Evolutionary conservation across 306 rosid genomes (phyloP).

Genomic region (Fragaria vesca): DNA sequence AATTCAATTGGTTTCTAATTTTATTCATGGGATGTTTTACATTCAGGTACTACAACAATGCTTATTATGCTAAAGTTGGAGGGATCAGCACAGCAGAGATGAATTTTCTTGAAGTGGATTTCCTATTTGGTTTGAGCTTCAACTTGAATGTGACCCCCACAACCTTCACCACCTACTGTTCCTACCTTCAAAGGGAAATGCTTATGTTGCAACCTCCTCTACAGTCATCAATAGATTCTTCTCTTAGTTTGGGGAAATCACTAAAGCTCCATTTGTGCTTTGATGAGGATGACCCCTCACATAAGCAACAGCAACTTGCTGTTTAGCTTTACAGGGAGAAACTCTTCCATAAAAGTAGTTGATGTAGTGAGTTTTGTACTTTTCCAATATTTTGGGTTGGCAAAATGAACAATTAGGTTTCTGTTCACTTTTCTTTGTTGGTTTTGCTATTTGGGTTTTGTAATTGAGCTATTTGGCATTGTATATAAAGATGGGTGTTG

Average conservation of each 20-base stretch:
- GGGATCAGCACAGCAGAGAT: constrained; percentile 89
- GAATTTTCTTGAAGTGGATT: constrained; percentile 92
- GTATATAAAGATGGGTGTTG: constrained; percentile 37
- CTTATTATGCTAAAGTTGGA: constrained; percentile 96
- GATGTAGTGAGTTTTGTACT: constrained; percentile 35
- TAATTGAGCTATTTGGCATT: constrained; percentile 17
- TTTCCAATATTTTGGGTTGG: constrained; percentile 12
- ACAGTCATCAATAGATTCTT: constrained; percentile 44
- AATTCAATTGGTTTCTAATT: not conserved
- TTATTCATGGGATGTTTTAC: not conserved
- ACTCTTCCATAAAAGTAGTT: constrained; percentile 22
- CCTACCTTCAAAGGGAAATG: constrained; percentile 78
- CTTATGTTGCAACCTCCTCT: constrained; percentile 62
- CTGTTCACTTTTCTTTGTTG: not conserved
- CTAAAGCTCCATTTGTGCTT: constrained; percentile 54
- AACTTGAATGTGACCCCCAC: constrained; percentile 75
- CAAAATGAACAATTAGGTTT: constrained; percentile 22
- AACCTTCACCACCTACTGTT: constrained; percentile 69
- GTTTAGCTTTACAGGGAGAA: constrained; percentile 40
- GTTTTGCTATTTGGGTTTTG: constrained; percentile 6
- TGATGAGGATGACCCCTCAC: constrained; percentile 77
- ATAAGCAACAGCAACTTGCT: constrained; percentile 70
- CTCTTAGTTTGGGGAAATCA: constrained; percentile 50
- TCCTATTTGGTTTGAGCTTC: constrained; percentile 85
- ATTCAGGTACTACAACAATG: constrained; percentile 89